A percentile compares a stretch with the other conserved stretches of the same genome.
Conservation (phyloP, 2,329 filamentous ascomycete species). For the Remersonia thermophila region DNA sequence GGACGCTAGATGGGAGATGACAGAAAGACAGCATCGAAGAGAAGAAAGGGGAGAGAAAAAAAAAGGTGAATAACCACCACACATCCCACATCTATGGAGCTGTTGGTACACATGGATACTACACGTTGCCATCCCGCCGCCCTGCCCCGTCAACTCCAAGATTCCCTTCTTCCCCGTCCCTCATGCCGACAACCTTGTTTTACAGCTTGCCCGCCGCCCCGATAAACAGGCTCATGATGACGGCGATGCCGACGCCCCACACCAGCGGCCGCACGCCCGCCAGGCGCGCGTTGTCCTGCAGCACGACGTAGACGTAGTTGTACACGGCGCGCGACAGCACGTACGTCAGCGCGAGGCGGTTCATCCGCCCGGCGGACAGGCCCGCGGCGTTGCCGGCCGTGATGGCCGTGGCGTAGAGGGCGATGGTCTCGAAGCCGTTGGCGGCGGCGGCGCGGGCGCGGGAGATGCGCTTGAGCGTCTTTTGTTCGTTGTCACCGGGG, state of each 20-base stretch:
- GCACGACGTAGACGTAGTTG: conserved; percentile 30
- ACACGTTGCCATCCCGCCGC: too few species aligned
- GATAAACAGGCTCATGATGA: conserved; percentile 28
- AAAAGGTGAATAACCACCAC: too few species aligned
- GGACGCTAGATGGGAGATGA: too few species aligned
- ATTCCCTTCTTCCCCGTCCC: too few species aligned
- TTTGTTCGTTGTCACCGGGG: too few species aligned
- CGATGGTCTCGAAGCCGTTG: conserved; percentile 34
- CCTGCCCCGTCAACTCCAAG: too few species aligned
- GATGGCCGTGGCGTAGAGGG: conserved; percentile 30
- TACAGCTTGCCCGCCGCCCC: conserved; percentile 10
- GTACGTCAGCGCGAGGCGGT: conserved; percentile 28
- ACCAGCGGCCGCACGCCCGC: conserved; percentile 26
- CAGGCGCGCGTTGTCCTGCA: conserved; percentile 29
- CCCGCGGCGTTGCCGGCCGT: conserved; percentile 34
- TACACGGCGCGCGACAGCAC: conserved; percentile 28
- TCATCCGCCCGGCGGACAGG: conserved; percentile 26
- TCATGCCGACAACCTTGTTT: too few species aligned
- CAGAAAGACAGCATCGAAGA: too few species aligned
- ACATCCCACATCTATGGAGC: too few species aligned
- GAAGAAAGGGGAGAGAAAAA: too few species aligned
- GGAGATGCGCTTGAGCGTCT: conserved; percentile 16
- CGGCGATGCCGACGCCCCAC: conserved; percentile 26
- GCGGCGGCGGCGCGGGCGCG: conserved; percentile 21
- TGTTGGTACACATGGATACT: too few species aligned